Evolutionary conservation across 352 stramenopile genomes (phyloP).

Genomic region (Pythium plurisporium): DNA sequence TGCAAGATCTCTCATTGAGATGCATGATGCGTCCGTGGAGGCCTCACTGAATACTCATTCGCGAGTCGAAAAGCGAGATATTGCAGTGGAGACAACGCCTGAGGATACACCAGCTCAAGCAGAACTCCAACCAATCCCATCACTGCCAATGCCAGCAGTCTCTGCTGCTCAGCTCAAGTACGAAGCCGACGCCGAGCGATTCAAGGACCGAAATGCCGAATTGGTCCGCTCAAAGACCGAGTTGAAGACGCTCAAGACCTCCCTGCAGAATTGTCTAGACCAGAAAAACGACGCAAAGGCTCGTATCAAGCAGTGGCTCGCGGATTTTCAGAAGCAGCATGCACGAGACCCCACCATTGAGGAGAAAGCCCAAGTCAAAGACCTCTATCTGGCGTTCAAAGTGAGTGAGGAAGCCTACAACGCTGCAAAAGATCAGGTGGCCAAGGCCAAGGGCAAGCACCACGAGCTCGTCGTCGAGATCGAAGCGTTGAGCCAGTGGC

Average conservation of each 20-base stretch:
- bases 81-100: not conserved
- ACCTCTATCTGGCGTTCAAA: conserved; percentile 76
- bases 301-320: conserved; percentile 62
- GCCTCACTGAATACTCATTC: no score
- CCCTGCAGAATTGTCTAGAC: conserved; percentile 29
- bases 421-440: conserved; percentile 32
- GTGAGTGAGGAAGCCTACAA: conserved; percentile 52
- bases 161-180: conserved; percentile 30
- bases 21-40: no score
- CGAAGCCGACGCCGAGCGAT: conserved; percentile 41
- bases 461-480: conserved; percentile 37
- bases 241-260: conserved; percentile 30
- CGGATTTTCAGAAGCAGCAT: conserved; percentile 43
- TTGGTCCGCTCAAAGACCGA: conserved; percentile 42
- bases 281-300: conserved; percentile 51
- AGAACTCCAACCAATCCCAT: not conserved
- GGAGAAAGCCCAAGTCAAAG: conserved; percentile 76
- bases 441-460: conserved; percentile 43
- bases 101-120: not conserved
- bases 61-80: conserved; percentile 8
- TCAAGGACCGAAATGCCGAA: conserved; percentile 35
- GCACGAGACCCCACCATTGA: conserved; percentile 58
- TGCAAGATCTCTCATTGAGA: not conserved
- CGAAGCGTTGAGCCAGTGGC: conserved; percentile 51
- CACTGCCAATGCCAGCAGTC: not conserved